Evolutionary conservation across 2,329 filamentous ascomycete genomes (phyloP).

Genomic region (Botrytis pseudocinerea): DNA sequence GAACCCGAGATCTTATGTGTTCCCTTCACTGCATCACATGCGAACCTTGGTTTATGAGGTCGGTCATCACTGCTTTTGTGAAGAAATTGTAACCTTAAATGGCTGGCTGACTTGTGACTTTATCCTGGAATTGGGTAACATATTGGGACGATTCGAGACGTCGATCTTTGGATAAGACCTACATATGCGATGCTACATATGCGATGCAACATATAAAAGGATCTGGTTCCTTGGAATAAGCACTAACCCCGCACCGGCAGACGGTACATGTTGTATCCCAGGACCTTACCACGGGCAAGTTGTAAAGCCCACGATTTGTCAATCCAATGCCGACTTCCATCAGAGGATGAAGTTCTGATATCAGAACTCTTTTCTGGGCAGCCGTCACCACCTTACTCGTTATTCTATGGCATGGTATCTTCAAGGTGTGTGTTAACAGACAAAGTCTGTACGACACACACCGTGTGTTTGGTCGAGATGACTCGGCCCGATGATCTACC

Average conservation of each 20-base stretch:
- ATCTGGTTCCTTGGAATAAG: background rate
- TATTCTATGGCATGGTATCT: background rate
- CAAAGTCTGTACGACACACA: background rate
- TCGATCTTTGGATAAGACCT: background rate
- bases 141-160: too few species aligned
- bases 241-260: constrained; percentile 6
- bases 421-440: background rate
- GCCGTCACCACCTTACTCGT: background rate
- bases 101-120: background rate
- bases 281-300: background rate
- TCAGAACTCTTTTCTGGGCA: background rate
- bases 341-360: background rate
- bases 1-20: background rate
- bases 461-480: background rate
- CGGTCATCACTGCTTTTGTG: background rate
- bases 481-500: constrained; percentile 12
- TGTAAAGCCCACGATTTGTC: background rate
- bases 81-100: background rate
- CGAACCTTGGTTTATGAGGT: background rate
- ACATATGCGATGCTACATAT: too few species aligned
- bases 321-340: background rate
- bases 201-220: background rate
- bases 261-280: background rate
- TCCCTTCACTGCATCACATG: constrained; percentile 11
- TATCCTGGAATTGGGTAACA: background rate